Evolutionary conservation across 148 eudicot genomes (phyloP).

Genomic region (Fallopia convolvulus): DNA sequence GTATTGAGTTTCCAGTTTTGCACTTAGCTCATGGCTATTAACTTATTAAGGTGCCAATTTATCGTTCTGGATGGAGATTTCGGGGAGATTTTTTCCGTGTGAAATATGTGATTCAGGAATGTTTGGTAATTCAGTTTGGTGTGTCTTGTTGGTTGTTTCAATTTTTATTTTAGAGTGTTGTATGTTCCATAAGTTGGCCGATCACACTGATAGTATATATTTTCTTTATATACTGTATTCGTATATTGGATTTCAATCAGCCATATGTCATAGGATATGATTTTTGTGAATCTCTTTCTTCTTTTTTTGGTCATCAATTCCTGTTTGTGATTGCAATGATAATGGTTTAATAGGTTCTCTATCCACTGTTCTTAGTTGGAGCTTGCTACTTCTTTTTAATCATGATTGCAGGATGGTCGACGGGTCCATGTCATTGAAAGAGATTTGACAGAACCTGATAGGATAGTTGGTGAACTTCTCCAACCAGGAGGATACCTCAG

Average conservation of each 20-base stretch:
- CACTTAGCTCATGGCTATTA: neutral
- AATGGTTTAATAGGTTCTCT: neutral
- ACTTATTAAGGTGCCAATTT: neutral
- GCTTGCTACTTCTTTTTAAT: neutral
- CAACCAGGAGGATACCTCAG: conserved; percentile 86
- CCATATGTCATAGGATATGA: neutral
- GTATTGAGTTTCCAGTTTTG: neutral
- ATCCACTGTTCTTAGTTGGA: neutral
- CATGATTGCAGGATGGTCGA: conserved; percentile 55
- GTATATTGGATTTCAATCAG: neutral
- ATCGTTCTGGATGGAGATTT: neutral
- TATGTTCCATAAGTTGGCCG: neutral
- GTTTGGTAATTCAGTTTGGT: neutral
- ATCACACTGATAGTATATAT: neutral
- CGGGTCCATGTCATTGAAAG: conserved; percentile 77
- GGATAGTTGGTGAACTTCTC: conserved; percentile 82
- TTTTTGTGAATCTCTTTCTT: neutral
- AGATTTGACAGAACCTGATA: conserved; percentile 71
- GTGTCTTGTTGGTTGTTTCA: neutral
- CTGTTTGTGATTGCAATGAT: neutral
- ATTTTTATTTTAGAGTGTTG: neutral
- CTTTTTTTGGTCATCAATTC: neutral
- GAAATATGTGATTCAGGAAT: too few relatives aligned
- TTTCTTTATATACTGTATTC: neutral
- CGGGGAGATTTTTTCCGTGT: too few relatives aligned